phyloP scores from a whole-genome alignment of 768 basidiomycete species.

The Suillus cothurnatus region DNA sequence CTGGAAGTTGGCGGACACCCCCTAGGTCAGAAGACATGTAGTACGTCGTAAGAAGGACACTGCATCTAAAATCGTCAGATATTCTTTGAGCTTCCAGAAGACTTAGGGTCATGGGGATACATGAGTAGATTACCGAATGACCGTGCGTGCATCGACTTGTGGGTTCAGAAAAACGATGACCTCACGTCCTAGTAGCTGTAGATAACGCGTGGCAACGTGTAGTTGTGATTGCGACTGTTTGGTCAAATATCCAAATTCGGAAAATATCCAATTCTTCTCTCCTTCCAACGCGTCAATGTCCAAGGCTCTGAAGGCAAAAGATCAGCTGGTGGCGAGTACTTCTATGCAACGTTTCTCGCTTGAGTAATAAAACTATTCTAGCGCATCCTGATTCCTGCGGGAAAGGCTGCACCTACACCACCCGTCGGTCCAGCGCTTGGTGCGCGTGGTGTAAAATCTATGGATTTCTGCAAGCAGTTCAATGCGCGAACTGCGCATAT shows the following conservation, averaged over 20 bases:
- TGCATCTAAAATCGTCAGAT: conserved; percentile 6
- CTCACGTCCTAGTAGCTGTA: not conserved
- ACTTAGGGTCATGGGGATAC: conserved; percentile 7
- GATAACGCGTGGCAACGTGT: conserved; percentile 1
- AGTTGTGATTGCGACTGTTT: not conserved
- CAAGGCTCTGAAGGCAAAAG: conserved; percentile 62
- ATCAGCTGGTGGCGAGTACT: conserved; percentile 73
- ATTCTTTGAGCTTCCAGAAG: conserved; percentile 6
- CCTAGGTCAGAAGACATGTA: conserved; percentile 2
- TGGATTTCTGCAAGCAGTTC: conserved; percentile 99
- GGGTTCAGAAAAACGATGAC: not conserved
- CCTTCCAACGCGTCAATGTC: conserved; percentile 51
- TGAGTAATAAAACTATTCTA: conserved; percentile 31
- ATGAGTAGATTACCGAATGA: conserved; percentile 8
- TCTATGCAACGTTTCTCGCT: conserved; percentile 12
- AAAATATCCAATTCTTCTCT: not conserved
- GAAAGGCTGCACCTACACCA: conserved; percentile 94
- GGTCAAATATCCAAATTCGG: not conserved
- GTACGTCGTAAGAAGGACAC: conserved; percentile 7
- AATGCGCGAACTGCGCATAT: conserved; percentile 95
- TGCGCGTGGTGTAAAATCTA: conserved; percentile 97
- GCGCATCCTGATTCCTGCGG: conserved; percentile 89
- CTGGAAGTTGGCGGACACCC: not conserved
- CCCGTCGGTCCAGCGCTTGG: conserved; percentile 97
- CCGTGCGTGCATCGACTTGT: conserved; percentile 3